Evolutionary conservation across 495 filamentous ascomycete species (phyloP).

Genomic region (Aspergillus avenaceus): DNA sequence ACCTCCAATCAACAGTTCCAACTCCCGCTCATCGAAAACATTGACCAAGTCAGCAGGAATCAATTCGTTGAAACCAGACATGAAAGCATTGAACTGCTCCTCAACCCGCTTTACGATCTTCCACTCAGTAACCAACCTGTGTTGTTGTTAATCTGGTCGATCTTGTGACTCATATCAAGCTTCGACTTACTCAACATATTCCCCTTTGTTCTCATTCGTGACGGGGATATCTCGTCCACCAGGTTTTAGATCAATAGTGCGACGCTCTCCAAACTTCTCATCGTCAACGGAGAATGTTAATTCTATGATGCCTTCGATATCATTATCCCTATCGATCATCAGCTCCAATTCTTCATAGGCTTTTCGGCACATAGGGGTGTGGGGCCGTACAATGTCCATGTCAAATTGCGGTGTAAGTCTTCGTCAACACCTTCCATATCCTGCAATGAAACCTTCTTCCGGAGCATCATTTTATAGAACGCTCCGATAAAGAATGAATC

Average conservation of each 20-base stretch:
- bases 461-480: slow-evolving; percentile 99
- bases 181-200: slow-evolving; percentile 78
- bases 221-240: slow-evolving; percentile 88
- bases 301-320: slow-evolving; percentile 88
- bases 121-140: slow-evolving; percentile 92
- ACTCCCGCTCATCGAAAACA: slow-evolving; percentile 96
- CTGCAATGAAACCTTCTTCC: slow-evolving; percentile 83
- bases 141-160: background rate
- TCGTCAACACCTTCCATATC: slow-evolving; percentile 99
- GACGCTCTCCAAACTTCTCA: slow-evolving; percentile 91
- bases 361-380: slow-evolving; percentile 15
- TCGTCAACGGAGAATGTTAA: slow-evolving; percentile 95
- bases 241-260: slow-evolving; percentile 88
- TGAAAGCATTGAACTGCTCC: slow-evolving; percentile 97
- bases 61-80: slow-evolving; percentile 94
- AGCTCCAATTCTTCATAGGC: background rate
- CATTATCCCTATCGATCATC: slow-evolving; percentile 65
- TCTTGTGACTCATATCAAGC: background rate
- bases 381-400: slow-evolving; percentile 76
- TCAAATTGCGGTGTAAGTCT: slow-evolving; percentile 89
- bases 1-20: slow-evolving; percentile 95
- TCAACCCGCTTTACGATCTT: slow-evolving; percentile 97
- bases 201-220: slow-evolving; percentile 93
- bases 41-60: slow-evolving; percentile 96
- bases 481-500: slow-evolving; percentile 99